phyloP scores from a whole-genome alignment of 495 filamentous ascomycete genomes.

The Trypethelium eluteriae region DNA sequence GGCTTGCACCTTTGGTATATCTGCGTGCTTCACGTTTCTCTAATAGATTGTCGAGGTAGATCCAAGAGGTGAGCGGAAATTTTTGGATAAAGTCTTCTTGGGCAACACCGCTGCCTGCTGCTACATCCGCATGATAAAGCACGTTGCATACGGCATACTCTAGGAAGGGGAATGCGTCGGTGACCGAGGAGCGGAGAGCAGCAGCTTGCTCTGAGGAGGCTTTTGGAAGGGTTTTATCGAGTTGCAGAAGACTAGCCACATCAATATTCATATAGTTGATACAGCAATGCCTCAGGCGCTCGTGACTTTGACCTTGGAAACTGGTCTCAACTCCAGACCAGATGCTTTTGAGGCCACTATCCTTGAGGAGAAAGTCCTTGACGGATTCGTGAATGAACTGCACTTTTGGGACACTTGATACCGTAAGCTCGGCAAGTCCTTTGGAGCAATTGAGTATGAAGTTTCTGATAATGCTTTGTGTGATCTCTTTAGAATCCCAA shows the following conservation, averaged over 20 bases:
- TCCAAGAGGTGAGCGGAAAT: neutral
- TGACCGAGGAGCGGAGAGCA: neutral
- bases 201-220: neutral
- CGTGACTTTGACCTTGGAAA: neutral
- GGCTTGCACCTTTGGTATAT: neutral
- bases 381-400: conserved; percentile 44
- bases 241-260: neutral
- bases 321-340: neutral
- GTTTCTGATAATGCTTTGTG: conserved; percentile 15
- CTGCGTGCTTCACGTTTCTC: neutral
- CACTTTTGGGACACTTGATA: conserved; percentile 24
- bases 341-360: conserved; percentile 24
- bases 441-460: conserved; percentile 36
- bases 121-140: neutral
- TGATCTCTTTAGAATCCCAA: conserved; percentile 18
- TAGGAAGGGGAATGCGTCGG: neutral
- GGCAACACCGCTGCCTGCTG: neutral
- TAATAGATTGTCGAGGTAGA: neutral
- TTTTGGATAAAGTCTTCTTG: neutral
- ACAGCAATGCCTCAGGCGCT: neutral
- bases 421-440: conserved; percentile 35
- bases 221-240: neutral
- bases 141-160: neutral
- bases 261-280: neutral
- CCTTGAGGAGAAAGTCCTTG: conserved; percentile 34